Evolutionary conservation across 1,284 basidiomycete species (phyloP), one percentile per base, ranked within the genome.

Genomic region (Tremellales sp.): DNA sequence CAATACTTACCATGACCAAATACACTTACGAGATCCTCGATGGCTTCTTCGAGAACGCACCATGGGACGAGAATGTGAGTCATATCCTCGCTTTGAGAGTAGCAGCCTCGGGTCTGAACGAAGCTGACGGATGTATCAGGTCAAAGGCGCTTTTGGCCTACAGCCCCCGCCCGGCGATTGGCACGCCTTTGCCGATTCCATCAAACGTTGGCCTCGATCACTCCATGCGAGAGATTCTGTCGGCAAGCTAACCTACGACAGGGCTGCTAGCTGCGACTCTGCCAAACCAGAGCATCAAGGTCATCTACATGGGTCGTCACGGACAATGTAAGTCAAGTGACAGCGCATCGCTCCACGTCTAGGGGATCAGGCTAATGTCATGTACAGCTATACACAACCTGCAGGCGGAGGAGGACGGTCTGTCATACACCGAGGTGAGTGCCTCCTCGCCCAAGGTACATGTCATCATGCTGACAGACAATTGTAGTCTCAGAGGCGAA

Each of bases 251-350:
- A n/a, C n/a, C n/a, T n/a, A n/a, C n/a, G n/a, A n/a, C n/a, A n/a
- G n/a, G n/a, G 63, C 61, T 55, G 29, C 51, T 64, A 3, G 42
- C 63, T 15, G 43, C 21, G 6, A 24, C 12, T 51, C 49, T 17
- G 23, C n/a, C n/a, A n/a, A n/a, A n/a, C n/a, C n/a, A 64, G 49
- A 51, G 41, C 19, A 52, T 67, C 53, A 62, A 60, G 26, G 65
- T 67, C 17, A 45, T 67, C 17, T 67, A 57, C 40, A 54, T 58
- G 1, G 63, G 63, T 12, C 53, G 65, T n/a, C 65, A 67, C 36
- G 65, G 65, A 22, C 60, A 67, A 53, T 60, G 62, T 62, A 36
- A 46, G 53, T 31, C 10, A 5, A 15, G 17, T 8, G 10, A 33
- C n/a, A n/a, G 29, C 29, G 8, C 29, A 33, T n/a, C n/a, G 37